Evolutionary conservation across 2,329 filamentous ascomycete species (phyloP), one percentile per base, ranked within the genome.

Genomic region (Hypocrella siamensis): DNA sequence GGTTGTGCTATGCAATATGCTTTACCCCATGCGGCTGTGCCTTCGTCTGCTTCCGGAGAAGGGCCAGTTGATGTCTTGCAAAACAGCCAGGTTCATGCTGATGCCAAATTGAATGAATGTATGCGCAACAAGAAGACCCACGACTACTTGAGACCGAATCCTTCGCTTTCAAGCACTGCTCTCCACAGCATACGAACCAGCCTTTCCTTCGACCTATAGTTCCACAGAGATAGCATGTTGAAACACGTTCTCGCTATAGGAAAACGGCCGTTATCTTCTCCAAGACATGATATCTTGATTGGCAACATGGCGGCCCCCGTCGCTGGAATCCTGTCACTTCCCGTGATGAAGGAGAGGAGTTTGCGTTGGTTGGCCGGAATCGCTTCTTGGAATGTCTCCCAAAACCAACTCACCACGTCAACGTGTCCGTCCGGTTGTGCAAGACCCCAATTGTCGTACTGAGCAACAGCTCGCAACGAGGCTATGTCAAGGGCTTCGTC

Each of bases 211-310:
- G 69, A 73, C 22, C 54, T 49, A 53, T 88, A 93, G 28, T 72
- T 67, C 57, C 78, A 88, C 35, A 94, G 57, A 4, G 78, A 75
- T 40, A 94, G 48, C 51, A 77, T 73, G 50, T 93, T 93, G 57
- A 94, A 94, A 52, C 86, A 94, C 6, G 86, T 94, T 46, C 85
- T 70, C 14, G 86, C 86, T 15, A 83, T 79, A 1, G 86, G 86
- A 48, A 79, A 93, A 39, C 85, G 66, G 24, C 70, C 65, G 36
- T 65, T 63, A 45, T 92, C 81, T 26, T 80, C 70, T 0, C 83
- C 84, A 1, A 86, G 63, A 46, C 79, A 86, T 11, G 71, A 67
- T 32, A 93, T 61, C 40, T 78, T 75, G 39, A 94, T 81, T 6
- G 76, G 67, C 32, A 93, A 61, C 40, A 78, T 84, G 6, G 82